A percentile compares a stretch with the other conserved stretches of the same genome.
Conservation (phyloP, 1,139 yeast genomes). For the Candida tetrigidarum region DNA sequence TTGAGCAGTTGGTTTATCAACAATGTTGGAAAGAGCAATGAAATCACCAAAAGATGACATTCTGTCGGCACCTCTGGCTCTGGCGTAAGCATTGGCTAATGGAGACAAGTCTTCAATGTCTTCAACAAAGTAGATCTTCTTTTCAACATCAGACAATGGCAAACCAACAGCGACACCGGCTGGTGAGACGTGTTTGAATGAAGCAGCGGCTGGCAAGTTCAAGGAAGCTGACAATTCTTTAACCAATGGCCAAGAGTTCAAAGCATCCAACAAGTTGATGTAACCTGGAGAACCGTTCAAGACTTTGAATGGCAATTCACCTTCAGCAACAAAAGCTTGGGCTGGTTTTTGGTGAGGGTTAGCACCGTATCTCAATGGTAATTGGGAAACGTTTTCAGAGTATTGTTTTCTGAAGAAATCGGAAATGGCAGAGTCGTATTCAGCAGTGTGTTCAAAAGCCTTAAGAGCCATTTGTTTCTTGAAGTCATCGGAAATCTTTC, state of each 20-base stretch:
- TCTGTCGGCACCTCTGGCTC: slow-evolving; percentile 99
- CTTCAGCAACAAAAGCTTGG: slow-evolving; percentile 88
- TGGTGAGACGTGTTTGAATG: slow-evolving; percentile 98
- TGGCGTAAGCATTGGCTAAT: slow-evolving; percentile 95
- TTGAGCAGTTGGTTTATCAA: slow-evolving; percentile 94
- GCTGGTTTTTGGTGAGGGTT: slow-evolving; percentile 99
- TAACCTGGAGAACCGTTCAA: slow-evolving; percentile 96
- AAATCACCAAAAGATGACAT: slow-evolving; percentile 99
- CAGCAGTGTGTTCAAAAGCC: slow-evolving; percentile 99
- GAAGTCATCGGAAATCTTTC: slow-evolving; percentile 72
- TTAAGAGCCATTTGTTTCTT: slow-evolving; percentile 89
- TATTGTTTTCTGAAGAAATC: slow-evolving; percentile 98
- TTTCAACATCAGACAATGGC: slow-evolving; percentile 88
- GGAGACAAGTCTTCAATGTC: slow-evolving; percentile 96
- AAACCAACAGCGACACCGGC: slow-evolving; percentile 99
- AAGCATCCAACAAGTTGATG: slow-evolving; percentile 92
- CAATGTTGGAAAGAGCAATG: slow-evolving; percentile 95
- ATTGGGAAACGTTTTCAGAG: slow-evolving; percentile 85
- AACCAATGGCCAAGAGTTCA: slow-evolving; percentile 98
- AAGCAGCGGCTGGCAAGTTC: slow-evolving; percentile 97
- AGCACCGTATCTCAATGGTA: slow-evolving; percentile 97
- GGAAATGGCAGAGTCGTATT: slow-evolving; percentile 92
- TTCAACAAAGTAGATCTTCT: slow-evolving; percentile 92
- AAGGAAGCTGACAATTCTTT: slow-evolving; percentile 94
- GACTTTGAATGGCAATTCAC: slow-evolving; percentile 92